Evolutionary conservation across 768 basidiomycete genomes (phyloP), one percentile per base, ranked within the genome.

Genomic region (Rhizopogon vesiculosus): DNA sequence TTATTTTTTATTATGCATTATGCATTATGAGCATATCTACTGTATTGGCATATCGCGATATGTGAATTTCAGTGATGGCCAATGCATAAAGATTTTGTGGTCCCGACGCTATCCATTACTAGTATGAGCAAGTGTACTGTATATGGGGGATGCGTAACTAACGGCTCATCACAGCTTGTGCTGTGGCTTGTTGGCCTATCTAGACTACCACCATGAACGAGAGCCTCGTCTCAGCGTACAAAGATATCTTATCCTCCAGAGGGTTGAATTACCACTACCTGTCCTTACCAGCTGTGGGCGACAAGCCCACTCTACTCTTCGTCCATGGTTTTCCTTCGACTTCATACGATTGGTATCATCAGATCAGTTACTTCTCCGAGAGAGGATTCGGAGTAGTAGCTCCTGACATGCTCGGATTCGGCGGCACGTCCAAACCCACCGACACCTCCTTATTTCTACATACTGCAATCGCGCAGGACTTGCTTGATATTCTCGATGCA

Each of bases 381-480:
- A 63, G 64, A 53, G 79, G 79, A 22, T 78, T 74, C 43, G 74
- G 77, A 12, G 29, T 79, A 13, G 62, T 82, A 48, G 74, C 70
- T 15, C 79, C 79, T 0, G 80, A 81, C 60, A 71, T 78, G 59
- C 71, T 81, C 13, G 79, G 80, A 6, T 73, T 69, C 38, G 79
- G 77, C 13, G 71, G 62, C 19, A 79, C 81, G 3, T 71, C 72
- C 56, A 80, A 78, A 60, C 72, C 78, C 7, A 57, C 51, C 0
- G 67, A 72, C 42, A 56, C 63, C 10, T 51, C 54, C 10, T 58
- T 63, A 12, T 75, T 75, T 49, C 42, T 60, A 25, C 62, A 60
- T 19, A 62, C 64, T 9, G 59, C 61, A 9, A 40, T 74, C 9
- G 66, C 48, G 3, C 62, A 64, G 45, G 77, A 78, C 44, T 45